Evolutionary conservation across 371 early-diverging fungal genomes (phyloP), one percentile per base, ranked within the genome.

Genomic region (Apophysomyces ossiformis): DNA sequence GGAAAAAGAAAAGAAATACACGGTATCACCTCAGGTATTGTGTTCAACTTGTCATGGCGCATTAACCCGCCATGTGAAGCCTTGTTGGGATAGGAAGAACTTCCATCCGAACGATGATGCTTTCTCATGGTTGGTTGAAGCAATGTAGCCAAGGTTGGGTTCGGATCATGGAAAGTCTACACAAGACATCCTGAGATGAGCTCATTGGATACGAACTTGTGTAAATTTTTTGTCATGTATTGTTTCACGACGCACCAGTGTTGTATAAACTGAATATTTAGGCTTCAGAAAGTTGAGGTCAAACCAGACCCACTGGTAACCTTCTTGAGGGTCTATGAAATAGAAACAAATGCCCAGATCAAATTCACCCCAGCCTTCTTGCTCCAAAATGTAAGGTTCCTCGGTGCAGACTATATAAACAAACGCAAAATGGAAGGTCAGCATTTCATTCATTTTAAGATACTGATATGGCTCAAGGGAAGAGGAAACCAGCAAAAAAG

Each of bases 291-390:
- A 90, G 75, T 87, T 85, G 58, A 90, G 79, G 64, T 90, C 89
- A 64, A 87, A 87, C 57, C 78, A 73, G 16, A 90, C 77, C n/a
- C 72, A 77, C 63, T 77, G 70, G 5, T 87, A 84, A 43, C 78
- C 76, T 8, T 77, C 66, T 39, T 76, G 56, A 39, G 83, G 74
- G 67, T 87, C 73, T 15, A 71, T 67, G 68, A 89, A 89, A 61
- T 85, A 78, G 5, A 90, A 71, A 57, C 82, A 70, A 38, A 89
- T 81, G 16, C 83, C 75, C 78, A 90, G 79, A 74, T 90, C 90
- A 64, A 90, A 90, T 67, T 88, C 89, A 47, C 90, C 90, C 90
- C 90, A 90, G 18, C 90, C 90, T 66, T 87, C 82, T 66, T 90
- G 88, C 69, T 82, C 78, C 39, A 90, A 66, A 45, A 69, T 59